These are phyloP conservation scores for Fonsecaea pugnacius DNA, from an alignment of 2,329 filamentous ascomycete genomes.

Conservation along the genomic window DNA sequence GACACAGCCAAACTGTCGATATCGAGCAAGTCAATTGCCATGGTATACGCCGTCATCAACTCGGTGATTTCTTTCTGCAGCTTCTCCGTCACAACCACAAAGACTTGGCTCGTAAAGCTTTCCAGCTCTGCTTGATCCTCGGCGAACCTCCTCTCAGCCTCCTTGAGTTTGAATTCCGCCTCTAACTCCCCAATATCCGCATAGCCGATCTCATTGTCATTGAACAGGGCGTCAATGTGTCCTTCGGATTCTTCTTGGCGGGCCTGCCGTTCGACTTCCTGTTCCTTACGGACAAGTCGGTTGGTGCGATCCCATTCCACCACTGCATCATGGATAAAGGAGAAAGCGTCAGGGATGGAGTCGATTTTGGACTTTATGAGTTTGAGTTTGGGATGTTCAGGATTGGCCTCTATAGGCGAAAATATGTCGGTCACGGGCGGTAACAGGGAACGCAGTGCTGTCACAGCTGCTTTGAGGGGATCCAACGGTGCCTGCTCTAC, in stretches of 20 bases:
- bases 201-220: slow-evolving; percentile 62
- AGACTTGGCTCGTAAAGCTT: slow-evolving; percentile 56
- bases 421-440: slow-evolving; percentile 17
- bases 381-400: slow-evolving; percentile 24
- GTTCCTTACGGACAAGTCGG: slow-evolving; percentile 48
- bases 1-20: slow-evolving; percentile 45
- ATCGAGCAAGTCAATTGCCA: slow-evolving; percentile 49
- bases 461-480: slow-evolving; percentile 24
- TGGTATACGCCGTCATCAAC: slow-evolving; percentile 54
- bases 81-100: slow-evolving; percentile 54
- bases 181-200: slow-evolving; percentile 61
- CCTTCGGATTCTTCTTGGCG: slow-evolving; percentile 59
- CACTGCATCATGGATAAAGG: slow-evolving; percentile 48
- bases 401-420: slow-evolving; percentile 10
- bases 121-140: slow-evolving; percentile 60
- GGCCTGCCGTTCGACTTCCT: slow-evolving; percentile 54
- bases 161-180: slow-evolving; percentile 59
- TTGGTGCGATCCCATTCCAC: slow-evolving; percentile 54
- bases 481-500: slow-evolving; percentile 6
- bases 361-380: slow-evolving; percentile 28
- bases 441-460: slow-evolving; percentile 24
- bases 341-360: slow-evolving; percentile 47
- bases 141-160: slow-evolving; percentile 56
- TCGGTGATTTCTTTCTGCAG: slow-evolving; percentile 56
- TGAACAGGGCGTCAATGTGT: slow-evolving; percentile 60